Percentiles rank a stretch among this genome's conserved stretches.
Conservation (phyloP, 495 filamentous ascomycete genomes). For the Collariella sp. region DNA sequence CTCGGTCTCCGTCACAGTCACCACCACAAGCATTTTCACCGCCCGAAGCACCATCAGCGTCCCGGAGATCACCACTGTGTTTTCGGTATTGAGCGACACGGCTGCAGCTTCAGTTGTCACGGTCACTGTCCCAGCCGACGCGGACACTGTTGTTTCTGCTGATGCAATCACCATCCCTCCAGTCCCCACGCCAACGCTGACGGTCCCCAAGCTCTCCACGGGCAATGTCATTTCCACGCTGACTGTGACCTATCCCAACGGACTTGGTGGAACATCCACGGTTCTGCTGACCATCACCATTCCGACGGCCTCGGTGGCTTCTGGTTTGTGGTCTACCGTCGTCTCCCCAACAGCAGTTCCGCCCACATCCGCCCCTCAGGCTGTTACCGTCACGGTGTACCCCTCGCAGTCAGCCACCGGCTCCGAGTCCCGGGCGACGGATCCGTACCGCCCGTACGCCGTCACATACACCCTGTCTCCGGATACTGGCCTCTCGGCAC, state of each 20-base stretch:
- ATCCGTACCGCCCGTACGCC: not conserved
- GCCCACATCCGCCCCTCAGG: slow-evolving; percentile 1
- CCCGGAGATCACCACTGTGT: too few relatives aligned
- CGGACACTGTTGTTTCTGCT: not conserved
- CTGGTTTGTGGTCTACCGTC: slow-evolving; percentile 14
- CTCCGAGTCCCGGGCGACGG: not conserved
- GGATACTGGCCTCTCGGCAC: not conserved
- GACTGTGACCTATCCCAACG: slow-evolving; percentile 22
- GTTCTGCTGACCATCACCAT: slow-evolving; percentile 20
- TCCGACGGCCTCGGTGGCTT: slow-evolving; percentile 6
- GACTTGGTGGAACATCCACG: slow-evolving; percentile 16
- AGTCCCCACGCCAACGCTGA: slow-evolving; percentile 5
- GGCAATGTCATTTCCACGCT: slow-evolving; percentile 11
- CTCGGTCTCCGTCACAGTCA: slow-evolving; percentile 9
- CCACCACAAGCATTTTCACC: slow-evolving; percentile 1
- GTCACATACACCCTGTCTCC: slow-evolving; percentile 18
- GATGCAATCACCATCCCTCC: slow-evolving; percentile 10
- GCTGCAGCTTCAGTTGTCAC: slow-evolving; percentile 6
- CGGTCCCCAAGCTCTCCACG: not conserved
- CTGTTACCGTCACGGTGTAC: slow-evolving; percentile 15
- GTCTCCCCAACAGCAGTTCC: slow-evolving; percentile 7
- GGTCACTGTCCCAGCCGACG: not conserved
- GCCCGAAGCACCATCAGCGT: too few relatives aligned
- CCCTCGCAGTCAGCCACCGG: not conserved
- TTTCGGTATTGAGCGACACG: not conserved